Conservation (phyloP, 2,329 filamentous ascomycete species). For the Hirsutella thompsonii region DNA sequence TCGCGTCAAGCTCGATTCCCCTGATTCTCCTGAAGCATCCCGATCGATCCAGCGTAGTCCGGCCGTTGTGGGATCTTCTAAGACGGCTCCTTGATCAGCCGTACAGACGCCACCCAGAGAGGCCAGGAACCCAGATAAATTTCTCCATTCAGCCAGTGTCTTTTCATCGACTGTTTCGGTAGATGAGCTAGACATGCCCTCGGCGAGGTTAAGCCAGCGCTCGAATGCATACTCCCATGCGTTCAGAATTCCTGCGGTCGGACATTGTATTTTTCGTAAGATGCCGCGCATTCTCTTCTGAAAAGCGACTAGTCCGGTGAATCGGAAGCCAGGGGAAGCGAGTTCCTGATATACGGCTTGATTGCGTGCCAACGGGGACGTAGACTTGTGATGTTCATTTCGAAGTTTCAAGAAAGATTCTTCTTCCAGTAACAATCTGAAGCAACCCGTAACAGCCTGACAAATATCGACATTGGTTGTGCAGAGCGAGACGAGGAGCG, state of each 20-base stretch:
- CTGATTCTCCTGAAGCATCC: constrained; percentile 42
- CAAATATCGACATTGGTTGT: constrained; percentile 54
- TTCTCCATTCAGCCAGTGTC: constrained; percentile 51
- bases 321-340: constrained; percentile 48
- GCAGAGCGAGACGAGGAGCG: constrained; percentile 50
- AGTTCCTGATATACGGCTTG: constrained; percentile 48
- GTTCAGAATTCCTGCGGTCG: constrained; percentile 51
- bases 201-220: constrained; percentile 50
- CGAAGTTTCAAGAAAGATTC: constrained; percentile 36
- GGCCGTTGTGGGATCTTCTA: constrained; percentile 44
- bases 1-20: constrained; percentile 45
- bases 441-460: constrained; percentile 49
- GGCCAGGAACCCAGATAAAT: constrained; percentile 55
- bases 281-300: constrained; percentile 52
- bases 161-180: constrained; percentile 40
- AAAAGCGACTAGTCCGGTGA: constrained; percentile 57
- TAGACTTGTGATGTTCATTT: constrained; percentile 34
- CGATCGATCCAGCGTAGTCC: constrained; percentile 54
- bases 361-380: constrained; percentile 44
- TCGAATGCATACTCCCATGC: constrained; percentile 57
- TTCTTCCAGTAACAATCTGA: constrained; percentile 50
- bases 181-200: constrained; percentile 43
- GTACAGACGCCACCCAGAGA: constrained; percentile 55
- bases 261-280: constrained; percentile 45
- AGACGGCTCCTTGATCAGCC: constrained; percentile 39